Conservation (phyloP, 1,284 basidiomycete genomes). For the Rhodotorula mucilaginosa region DNA sequence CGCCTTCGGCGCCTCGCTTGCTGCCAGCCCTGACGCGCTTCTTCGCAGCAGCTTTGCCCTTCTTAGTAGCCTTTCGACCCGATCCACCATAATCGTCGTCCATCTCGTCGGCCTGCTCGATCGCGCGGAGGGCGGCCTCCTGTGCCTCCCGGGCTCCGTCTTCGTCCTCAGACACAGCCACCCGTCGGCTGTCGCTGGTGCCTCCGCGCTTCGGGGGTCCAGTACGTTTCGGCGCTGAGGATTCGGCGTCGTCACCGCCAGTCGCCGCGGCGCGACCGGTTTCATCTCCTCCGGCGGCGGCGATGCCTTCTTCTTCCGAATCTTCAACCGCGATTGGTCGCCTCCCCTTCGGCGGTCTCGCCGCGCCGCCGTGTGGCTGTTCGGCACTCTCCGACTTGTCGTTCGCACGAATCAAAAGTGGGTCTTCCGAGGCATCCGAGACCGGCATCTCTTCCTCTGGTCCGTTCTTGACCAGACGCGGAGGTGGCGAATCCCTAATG, state of each 20-base stretch:
- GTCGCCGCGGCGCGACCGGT: too few species aligned
- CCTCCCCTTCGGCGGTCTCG: too few species aligned
- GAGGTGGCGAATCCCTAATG: too few species aligned
- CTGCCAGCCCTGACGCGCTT: not conserved
- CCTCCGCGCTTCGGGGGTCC: not conserved
- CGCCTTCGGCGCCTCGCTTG: not conserved
- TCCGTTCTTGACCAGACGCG: not conserved
- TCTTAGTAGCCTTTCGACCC: slow-evolving; percentile 1
- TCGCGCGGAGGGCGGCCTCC: not conserved
- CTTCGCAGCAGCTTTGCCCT: not conserved
- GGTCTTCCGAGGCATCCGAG: too few species aligned
- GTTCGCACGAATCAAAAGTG: too few species aligned
- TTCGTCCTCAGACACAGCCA: slow-evolving; percentile 16
- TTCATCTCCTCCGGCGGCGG: not conserved
- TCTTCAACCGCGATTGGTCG: not conserved
- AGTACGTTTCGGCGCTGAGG: too few species aligned
- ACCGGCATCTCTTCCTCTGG: not conserved
- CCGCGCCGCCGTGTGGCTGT: too few species aligned
- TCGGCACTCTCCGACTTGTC: too few species aligned
- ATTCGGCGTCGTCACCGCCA: not conserved
- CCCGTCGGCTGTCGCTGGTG: not conserved
- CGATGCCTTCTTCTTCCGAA: not conserved
- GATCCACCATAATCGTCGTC: slow-evolving; percentile 12
- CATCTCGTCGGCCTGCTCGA: not conserved
- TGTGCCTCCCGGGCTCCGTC: not conserved